A percentile compares a stretch with the other conserved stretches of the same genome.
Evolutionary conservation across 1,139 yeast genomes (phyloP).

Genomic region (Suhomyces ambrosiae): DNA sequence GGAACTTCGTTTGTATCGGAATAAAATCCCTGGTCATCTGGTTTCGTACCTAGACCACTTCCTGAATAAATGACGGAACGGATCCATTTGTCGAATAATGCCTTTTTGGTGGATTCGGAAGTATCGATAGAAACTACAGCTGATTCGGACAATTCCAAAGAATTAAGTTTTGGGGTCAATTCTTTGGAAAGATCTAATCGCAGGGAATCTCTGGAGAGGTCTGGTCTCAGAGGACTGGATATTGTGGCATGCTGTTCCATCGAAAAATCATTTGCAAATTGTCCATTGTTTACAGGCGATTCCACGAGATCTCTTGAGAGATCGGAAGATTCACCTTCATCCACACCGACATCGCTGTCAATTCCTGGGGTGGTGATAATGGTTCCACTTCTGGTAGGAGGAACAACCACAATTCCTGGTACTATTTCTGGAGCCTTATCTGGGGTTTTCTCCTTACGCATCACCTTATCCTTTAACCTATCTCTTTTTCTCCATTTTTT

Average conservation of each 20-base stretch:
- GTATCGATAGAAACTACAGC: slow-evolving; percentile 13
- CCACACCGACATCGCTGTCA: background rate
- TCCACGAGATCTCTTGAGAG: background rate
- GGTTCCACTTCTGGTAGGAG: slow-evolving; percentile 21
- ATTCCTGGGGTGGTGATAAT: background rate
- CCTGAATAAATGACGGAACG: slow-evolving; percentile 35
- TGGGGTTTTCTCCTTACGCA: slow-evolving; percentile 7
- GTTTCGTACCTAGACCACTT: slow-evolving; percentile 26
- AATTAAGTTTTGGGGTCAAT: slow-evolving; percentile 15
- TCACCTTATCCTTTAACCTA: slow-evolving; percentile 7
- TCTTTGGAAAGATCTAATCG: slow-evolving; percentile 1
- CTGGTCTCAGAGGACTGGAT: background rate
- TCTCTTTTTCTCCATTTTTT: slow-evolving; percentile 13
- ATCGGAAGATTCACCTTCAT: too few relatives aligned
- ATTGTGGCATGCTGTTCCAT: background rate
- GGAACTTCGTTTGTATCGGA: slow-evolving; percentile 27
- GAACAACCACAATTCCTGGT: slow-evolving; percentile 20
- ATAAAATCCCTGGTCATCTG: slow-evolving; percentile 50
- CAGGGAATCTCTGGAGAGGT: slow-evolving; percentile 1
- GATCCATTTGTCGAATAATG: slow-evolving; percentile 31
- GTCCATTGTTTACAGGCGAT: too few relatives aligned
- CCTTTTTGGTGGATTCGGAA: slow-evolving; percentile 15
- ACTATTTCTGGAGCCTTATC: background rate
- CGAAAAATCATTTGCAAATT: too few relatives aligned
- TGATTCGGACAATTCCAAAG: slow-evolving; percentile 17